phyloP scores from a whole-genome alignment of 1,284 basidiomycete genomes.

The Laetiporus sulphureus region DNA sequence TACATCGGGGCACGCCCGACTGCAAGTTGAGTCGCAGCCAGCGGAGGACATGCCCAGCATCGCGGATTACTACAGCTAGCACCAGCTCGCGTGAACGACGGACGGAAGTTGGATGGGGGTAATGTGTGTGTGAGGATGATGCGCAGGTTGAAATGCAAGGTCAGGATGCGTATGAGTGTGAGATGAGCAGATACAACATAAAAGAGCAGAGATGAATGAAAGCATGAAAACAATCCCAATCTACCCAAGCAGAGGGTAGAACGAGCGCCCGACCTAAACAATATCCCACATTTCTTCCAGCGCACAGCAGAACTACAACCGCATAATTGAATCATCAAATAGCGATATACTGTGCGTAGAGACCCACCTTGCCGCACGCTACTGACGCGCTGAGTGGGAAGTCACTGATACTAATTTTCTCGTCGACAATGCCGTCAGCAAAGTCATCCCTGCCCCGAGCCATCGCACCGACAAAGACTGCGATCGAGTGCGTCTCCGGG shows the following conservation, averaged over 20 bases:
- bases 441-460: constrained; percentile 94
- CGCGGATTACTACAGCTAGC: constrained; percentile 5
- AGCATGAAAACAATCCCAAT: background rate
- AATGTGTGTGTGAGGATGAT: constrained; percentile 1
- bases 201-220: constrained; percentile 6
- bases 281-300: constrained; percentile 36
- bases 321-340: constrained; percentile 2
- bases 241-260: background rate
- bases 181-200: no score
- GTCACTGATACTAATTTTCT: constrained; percentile 96
- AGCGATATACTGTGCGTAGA: background rate
- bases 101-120: constrained; percentile 12
- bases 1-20: constrained; percentile 19
- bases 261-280: constrained; percentile 18
- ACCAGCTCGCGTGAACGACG: constrained; percentile 5
- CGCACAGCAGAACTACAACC: constrained; percentile 31
- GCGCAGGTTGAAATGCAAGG: constrained; percentile 27
- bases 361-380: constrained; percentile 88
- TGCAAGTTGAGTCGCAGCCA: constrained; percentile 26
- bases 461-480: constrained; percentile 98
- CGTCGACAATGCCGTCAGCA: constrained; percentile 93
- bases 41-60: constrained; percentile 8
- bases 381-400: constrained; percentile 93
- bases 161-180: no score
- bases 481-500: constrained; percentile 84